Conservation (phyloP, 2,329 filamentous ascomycete genomes). For the Aspergillus sp. region DNA sequence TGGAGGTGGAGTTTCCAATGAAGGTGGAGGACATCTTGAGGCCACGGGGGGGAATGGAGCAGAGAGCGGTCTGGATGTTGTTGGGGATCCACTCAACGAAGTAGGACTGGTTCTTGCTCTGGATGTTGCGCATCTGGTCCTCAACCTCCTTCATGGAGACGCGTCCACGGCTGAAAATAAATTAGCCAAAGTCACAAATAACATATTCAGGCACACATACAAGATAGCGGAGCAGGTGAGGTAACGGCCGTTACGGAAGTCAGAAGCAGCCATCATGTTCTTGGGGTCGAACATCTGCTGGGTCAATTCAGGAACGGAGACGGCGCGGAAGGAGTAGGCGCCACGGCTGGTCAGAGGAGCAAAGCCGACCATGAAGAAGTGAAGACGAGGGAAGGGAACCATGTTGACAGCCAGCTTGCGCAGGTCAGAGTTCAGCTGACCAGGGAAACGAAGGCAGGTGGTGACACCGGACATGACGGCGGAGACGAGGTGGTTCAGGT, state of each 20-base stretch:
- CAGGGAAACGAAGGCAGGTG: conserved; percentile 97
- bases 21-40: conserved; percentile 99
- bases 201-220: conserved; percentile 43
- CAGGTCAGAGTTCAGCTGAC: conserved; percentile 99
- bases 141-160: conserved; percentile 99
- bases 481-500: conserved; percentile 98
- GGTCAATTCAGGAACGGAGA: conserved; percentile 96
- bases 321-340: conserved; percentile 93
- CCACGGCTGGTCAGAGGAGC: conserved; percentile 93
- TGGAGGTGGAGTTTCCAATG: conserved; percentile 98
- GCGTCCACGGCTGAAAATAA: conserved; percentile 77
- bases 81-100: conserved; percentile 99
- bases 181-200: neutral
- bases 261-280: conserved; percentile 99
- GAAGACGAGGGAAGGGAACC: conserved; percentile 99
- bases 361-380: conserved; percentile 99
- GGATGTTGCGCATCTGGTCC: conserved; percentile 99
- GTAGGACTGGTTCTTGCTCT: conserved; percentile 99
- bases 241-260: conserved; percentile 99
- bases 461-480: conserved; percentile 99
- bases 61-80: conserved; percentile 99
- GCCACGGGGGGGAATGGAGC: conserved; percentile 95
- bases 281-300: conserved; percentile 99
- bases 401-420: conserved; percentile 99
- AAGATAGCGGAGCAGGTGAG: conserved; percentile 99